A percentile compares a stretch with the other conserved stretches of the same genome.
phyloP scores from a whole-genome alignment of 768 basidiomycete genomes.

The Lepiota brunneoincarnata region DNA sequence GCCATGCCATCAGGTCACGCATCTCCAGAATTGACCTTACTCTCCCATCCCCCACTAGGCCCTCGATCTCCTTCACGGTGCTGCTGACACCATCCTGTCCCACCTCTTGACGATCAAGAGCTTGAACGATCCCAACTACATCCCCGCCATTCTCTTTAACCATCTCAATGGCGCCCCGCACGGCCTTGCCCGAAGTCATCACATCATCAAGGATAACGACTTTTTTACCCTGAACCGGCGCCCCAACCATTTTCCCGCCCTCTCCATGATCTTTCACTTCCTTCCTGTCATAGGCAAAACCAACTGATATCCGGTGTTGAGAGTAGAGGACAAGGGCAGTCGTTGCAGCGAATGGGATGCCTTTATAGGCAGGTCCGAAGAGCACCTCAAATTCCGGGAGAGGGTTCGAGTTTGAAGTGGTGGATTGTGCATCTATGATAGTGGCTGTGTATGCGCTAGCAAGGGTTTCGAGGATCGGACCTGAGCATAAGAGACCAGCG shows the following conservation, averaged over 20 bases:
- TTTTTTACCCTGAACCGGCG: slow-evolving; percentile 71
- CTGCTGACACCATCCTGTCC: slow-evolving; percentile 66
- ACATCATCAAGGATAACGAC: slow-evolving; percentile 96
- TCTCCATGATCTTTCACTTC: slow-evolving; percentile 97
- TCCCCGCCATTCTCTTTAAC: slow-evolving; percentile 69
- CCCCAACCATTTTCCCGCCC: slow-evolving; percentile 89
- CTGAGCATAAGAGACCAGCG: slow-evolving; percentile 83
- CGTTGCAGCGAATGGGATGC: slow-evolving; percentile 88
- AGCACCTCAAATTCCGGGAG: slow-evolving; percentile 70
- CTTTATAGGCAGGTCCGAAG: slow-evolving; percentile 98
- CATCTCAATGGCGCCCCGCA: slow-evolving; percentile 77
- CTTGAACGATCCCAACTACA: slow-evolving; percentile 85
- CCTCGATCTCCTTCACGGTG: slow-evolving; percentile 82
- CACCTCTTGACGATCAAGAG: slow-evolving; percentile 84
- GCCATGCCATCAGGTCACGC: slow-evolving; percentile 81
- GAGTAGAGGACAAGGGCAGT: slow-evolving; percentile 75
- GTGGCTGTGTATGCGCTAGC: slow-evolving; percentile 83
- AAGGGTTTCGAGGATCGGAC: slow-evolving; percentile 73
- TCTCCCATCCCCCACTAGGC: slow-evolving; percentile 63
- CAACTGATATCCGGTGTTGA: slow-evolving; percentile 58
- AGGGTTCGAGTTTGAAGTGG: slow-evolving; percentile 12
- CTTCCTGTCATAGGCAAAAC: slow-evolving; percentile 92
- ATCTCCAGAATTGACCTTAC: slow-evolving; percentile 83
- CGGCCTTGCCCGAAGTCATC: slow-evolving; percentile 89
- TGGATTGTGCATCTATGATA: slow-evolving; percentile 52